These are phyloP conservation scores for Colletotrichum echinochloae DNA, from an alignment of 2,329 filamentous ascomycete genomes.

Conservation along the genomic window DNA sequence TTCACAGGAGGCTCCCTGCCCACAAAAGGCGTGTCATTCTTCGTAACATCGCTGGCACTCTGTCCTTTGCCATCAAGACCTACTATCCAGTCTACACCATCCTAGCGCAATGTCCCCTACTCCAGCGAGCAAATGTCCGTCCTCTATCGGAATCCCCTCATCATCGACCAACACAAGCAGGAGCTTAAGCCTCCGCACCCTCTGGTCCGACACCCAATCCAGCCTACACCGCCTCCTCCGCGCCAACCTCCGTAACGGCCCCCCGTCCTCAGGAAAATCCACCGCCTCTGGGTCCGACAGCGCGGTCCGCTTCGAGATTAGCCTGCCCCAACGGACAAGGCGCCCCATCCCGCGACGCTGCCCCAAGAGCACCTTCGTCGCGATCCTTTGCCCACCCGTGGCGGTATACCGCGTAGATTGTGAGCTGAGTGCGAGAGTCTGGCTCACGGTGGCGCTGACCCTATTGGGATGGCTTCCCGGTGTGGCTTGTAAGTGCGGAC, in stretches of 20 bases:
- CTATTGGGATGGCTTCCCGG: background rate
- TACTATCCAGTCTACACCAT: background rate
- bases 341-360: background rate
- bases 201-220: constrained; percentile 16
- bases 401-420: background rate
- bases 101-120: background rate
- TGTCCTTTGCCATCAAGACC: background rate
- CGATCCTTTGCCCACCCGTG: constrained; percentile 3
- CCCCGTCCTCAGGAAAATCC: background rate
- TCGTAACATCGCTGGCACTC: background rate
- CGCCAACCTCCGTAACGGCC: background rate
- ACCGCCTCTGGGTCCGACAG: background rate
- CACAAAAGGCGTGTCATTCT: background rate
- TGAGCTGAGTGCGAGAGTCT: background rate
- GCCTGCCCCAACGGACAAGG: background rate
- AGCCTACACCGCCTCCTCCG: background rate
- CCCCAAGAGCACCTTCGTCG: background rate
- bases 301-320: background rate
- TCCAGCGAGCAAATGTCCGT: background rate
- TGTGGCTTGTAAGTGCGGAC: constrained; percentile 3
- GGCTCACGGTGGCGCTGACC: constrained; percentile 5
- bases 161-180: background rate
- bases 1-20: too few species aligned
- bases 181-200: background rate
- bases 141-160: background rate